Conservation (phyloP, 1,139 yeast species). For the Taphrina flavorubra region DNA sequence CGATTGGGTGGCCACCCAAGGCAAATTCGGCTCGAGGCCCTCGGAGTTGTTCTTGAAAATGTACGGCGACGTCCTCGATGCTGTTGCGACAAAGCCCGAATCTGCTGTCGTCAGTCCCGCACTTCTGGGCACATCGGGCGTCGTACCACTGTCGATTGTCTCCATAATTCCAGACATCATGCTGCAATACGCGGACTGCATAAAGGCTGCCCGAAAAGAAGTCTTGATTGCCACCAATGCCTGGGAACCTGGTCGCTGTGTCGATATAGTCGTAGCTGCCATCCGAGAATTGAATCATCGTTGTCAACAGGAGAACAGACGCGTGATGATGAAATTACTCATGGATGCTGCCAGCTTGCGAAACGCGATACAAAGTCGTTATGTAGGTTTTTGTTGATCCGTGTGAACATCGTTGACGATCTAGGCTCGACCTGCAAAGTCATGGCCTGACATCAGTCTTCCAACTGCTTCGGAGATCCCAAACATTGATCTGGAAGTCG, state of each 20-base stretch:
- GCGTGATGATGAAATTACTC: constrained; percentile 15
- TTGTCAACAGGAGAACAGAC: constrained; percentile 11
- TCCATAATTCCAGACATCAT: constrained; percentile 32
- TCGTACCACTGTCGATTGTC: constrained; percentile 25
- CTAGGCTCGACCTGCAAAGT: constrained; percentile 23
- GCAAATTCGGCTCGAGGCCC: constrained; percentile 14
- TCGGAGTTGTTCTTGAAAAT: constrained; percentile 19
- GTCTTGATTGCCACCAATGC: constrained; percentile 28
- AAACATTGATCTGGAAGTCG: constrained; percentile 25
- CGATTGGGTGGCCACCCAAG: constrained; percentile 20
- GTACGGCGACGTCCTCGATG: constrained; percentile 22
- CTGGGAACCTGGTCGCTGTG: constrained; percentile 31
- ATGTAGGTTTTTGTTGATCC: not conserved
- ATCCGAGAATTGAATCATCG: constrained; percentile 3
- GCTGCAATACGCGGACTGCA: constrained; percentile 33
- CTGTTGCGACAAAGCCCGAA: constrained; percentile 18
- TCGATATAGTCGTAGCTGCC: constrained; percentile 23
- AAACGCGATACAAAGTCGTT: constrained; percentile 24
- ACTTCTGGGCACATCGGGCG: constrained; percentile 32
- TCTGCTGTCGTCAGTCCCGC: constrained; percentile 27
- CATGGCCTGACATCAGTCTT: constrained; percentile 27
- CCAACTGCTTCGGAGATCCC: constrained; percentile 17
- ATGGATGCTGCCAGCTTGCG: constrained; percentile 26
- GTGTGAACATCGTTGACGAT: not conserved
- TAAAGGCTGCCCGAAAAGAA: constrained; percentile 18